Percentiles rank a stretch among this genome's conserved stretches.
Evolutionary conservation across 108 stramenopile genomes (phyloP).

Genomic region (Seminavis robusta): DNA sequence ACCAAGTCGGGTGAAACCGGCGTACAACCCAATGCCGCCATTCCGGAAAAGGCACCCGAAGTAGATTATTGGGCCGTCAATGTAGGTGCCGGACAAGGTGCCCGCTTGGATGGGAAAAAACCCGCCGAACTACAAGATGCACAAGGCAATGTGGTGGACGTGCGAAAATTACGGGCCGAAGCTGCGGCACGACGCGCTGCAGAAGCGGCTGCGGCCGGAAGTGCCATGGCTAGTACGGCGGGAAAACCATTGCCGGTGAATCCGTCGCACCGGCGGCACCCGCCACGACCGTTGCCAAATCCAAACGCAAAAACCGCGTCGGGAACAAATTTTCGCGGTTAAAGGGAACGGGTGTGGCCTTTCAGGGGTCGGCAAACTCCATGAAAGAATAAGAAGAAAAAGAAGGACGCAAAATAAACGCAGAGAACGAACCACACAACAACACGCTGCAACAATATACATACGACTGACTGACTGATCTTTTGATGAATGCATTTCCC

Average conservation of each 20-base stretch:
- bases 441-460: too few relatives aligned
- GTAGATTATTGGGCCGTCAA: slow-evolving; percentile 87
- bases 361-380: slow-evolving; percentile 58
- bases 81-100: slow-evolving; percentile 62
- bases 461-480: too few relatives aligned
- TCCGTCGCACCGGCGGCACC: slow-evolving; percentile 6
- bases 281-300: slow-evolving; percentile 1
- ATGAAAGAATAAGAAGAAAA: slow-evolving; percentile 21
- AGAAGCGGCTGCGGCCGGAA: slow-evolving; percentile 24
- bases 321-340: slow-evolving; percentile 75
- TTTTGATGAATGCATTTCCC: too few relatives aligned
- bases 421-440: too few relatives aligned
- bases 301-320: slow-evolving; percentile 72
- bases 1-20: slow-evolving; percentile 76
- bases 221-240: not conserved
- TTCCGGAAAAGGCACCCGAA: slow-evolving; percentile 61
- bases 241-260: slow-evolving; percentile 54
- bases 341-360: slow-evolving; percentile 47
- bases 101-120: slow-evolving; percentile 79
- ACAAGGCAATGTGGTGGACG: slow-evolving; percentile 72
- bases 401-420: too few relatives aligned
- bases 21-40: slow-evolving; percentile 83
- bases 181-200: slow-evolving; percentile 67
- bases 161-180: slow-evolving; percentile 70
- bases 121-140: slow-evolving; percentile 68